These are phyloP conservation scores for Periconia macrospinosa DNA, from an alignment of 2,329 filamentous ascomycete genomes.

Conservation along the genomic window DNA sequence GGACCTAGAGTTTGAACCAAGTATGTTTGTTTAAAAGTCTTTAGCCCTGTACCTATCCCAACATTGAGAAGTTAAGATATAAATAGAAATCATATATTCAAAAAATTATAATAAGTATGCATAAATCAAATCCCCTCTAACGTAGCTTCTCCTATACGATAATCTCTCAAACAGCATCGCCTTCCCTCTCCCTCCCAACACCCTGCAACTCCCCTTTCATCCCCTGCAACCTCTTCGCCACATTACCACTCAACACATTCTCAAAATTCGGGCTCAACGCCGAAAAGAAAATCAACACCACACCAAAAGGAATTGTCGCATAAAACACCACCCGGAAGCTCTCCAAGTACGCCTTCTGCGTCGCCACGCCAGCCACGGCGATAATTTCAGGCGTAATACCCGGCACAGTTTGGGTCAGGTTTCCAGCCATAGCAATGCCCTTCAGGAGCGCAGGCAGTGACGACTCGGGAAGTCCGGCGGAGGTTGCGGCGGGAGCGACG, in stretches of 20 bases:
- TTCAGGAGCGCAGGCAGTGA: slow-evolving; percentile 24
- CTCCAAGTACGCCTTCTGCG: slow-evolving; percentile 45
- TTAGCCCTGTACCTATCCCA: too few species aligned
- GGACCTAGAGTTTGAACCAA: too few species aligned
- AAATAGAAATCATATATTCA: too few species aligned
- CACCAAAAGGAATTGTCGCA: slow-evolving; percentile 29
- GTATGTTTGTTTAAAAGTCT: too few species aligned
- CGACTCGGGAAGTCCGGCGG: slow-evolving; percentile 25
- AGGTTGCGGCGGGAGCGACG: slow-evolving; percentile 26
- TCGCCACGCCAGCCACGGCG: slow-evolving; percentile 35
- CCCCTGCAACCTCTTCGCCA: slow-evolving; percentile 26
- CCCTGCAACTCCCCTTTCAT: slow-evolving; percentile 14
- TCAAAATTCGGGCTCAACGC: slow-evolving; percentile 25
- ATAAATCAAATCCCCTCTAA: background rate
- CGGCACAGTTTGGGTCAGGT: slow-evolving; percentile 24
- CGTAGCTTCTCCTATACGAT: background rate
- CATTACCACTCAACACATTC: slow-evolving; percentile 24
- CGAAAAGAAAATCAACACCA: slow-evolving; percentile 20
- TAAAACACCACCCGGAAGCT: slow-evolving; percentile 26
- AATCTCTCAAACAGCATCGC: slow-evolving; percentile 13
- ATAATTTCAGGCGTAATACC: slow-evolving; percentile 28
- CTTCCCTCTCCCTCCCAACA: slow-evolving; percentile 21
- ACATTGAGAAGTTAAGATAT: too few species aligned
- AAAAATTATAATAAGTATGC: too few species aligned
- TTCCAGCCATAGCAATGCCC: slow-evolving; percentile 20